A percentile compares a stretch with the other conserved stretches of the same genome.
These are phyloP conservation scores for Exophiala calicioides DNA, from an alignment of 2,329 filamentous ascomycete species.

Conservation along the genomic window DNA sequence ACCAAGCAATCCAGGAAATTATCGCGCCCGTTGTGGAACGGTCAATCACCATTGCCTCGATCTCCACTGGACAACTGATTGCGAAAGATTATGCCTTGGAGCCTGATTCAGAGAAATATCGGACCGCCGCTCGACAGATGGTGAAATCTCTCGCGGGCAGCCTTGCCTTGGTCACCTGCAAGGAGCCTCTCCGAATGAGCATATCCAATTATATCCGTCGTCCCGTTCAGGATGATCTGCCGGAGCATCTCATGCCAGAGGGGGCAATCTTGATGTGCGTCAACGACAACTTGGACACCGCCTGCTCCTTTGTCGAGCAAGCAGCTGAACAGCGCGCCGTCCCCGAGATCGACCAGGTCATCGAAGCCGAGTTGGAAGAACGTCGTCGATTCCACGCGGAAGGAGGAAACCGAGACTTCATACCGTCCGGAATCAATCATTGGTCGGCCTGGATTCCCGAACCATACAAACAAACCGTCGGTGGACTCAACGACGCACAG, in stretches of 20 bases:
- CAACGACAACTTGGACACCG: slow-evolving; percentile 92
- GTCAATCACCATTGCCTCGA: slow-evolving; percentile 95
- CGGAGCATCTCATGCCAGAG: slow-evolving; percentile 73
- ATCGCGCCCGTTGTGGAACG: slow-evolving; percentile 96
- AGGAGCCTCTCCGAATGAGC: slow-evolving; percentile 92
- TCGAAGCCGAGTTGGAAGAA: slow-evolving; percentile 75
- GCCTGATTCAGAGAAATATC: slow-evolving; percentile 80
- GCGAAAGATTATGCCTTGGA: slow-evolving; percentile 96
- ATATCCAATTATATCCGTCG: slow-evolving; percentile 98
- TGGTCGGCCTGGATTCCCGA: slow-evolving; percentile 95
- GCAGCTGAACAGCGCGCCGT: slow-evolving; percentile 91
- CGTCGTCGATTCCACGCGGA: slow-evolving; percentile 77
- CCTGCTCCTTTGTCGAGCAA: slow-evolving; percentile 91
- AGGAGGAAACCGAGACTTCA: slow-evolving; percentile 26
- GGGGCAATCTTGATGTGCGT: slow-evolving; percentile 98
- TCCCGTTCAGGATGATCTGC: slow-evolving; percentile 56
- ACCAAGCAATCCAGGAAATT: slow-evolving; percentile 89
- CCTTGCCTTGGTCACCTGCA: slow-evolving; percentile 94
- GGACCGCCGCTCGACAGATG: slow-evolving; percentile 86
- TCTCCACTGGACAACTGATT: slow-evolving; percentile 92
- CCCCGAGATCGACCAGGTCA: slow-evolving; percentile 91
- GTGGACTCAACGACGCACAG: slow-evolving; percentile 85
- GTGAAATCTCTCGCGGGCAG: slow-evolving; percentile 93
- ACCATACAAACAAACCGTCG: slow-evolving; percentile 82
- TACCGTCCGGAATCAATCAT: slow-evolving; percentile 65